These are phyloP conservation scores for Friedmanniomyces endolithicus DNA, from an alignment of 495 filamentous ascomycete species.

Conservation along the genomic window DNA sequence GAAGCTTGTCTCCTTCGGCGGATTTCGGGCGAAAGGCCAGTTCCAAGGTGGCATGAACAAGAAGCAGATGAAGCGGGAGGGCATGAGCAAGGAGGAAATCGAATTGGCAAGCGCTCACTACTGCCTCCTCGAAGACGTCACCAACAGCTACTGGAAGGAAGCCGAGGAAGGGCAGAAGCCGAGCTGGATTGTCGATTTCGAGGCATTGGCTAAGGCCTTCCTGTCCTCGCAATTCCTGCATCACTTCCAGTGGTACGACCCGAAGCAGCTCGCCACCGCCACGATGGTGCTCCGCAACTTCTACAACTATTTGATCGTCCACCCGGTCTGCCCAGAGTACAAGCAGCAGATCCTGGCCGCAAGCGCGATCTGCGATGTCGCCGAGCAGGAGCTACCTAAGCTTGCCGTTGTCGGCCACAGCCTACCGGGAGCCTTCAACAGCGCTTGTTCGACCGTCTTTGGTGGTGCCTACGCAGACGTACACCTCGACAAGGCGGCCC, in stretches of 20 bases:
- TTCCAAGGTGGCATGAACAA: constrained; percentile 49
- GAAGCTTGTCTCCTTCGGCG: constrained; percentile 74
- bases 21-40: constrained; percentile 55
- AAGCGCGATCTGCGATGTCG: constrained; percentile 52
- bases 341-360: constrained; percentile 51
- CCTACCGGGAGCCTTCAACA: constrained; percentile 67
- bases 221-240: constrained; percentile 41
- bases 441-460: constrained; percentile 47
- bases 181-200: constrained; percentile 70
- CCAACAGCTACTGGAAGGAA: not conserved
- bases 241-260: constrained; percentile 34
- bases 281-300: constrained; percentile 67
- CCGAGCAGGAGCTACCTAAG: constrained; percentile 51
- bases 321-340: constrained; percentile 79
- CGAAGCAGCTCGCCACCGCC: constrained; percentile 38
- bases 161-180: constrained; percentile 29
- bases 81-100: constrained; percentile 39
- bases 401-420: constrained; percentile 35
- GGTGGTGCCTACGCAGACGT: constrained; percentile 37
- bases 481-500: constrained; percentile 16
- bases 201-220: constrained; percentile 62
- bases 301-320: constrained; percentile 71
- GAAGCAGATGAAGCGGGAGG: constrained; percentile 46
- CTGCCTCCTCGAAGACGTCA: constrained; percentile 6
- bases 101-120: constrained; percentile 39